Evolutionary conservation across 768 basidiomycete species (phyloP).

Genomic region (Dentipellis fragilis): DNA sequence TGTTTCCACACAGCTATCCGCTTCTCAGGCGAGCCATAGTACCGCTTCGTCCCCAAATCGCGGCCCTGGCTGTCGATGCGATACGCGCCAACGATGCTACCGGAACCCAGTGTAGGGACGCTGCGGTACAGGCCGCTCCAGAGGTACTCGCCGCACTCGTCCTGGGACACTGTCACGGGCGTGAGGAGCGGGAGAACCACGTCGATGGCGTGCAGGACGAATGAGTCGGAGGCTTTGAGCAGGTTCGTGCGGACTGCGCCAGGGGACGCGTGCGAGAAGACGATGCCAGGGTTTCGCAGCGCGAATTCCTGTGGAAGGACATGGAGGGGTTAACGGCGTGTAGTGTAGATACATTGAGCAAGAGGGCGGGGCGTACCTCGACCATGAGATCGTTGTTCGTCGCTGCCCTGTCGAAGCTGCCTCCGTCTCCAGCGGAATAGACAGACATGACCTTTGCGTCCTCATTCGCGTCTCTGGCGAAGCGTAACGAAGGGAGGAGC

Average conservation of each 20-base stretch:
- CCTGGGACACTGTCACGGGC: constrained; percentile 1
- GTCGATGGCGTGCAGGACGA: neutral
- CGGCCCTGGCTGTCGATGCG: constrained; percentile 6
- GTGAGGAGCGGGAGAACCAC: constrained; percentile 1
- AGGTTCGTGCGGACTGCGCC: constrained; percentile 27
- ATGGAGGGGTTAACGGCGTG: neutral
- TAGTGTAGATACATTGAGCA: neutral
- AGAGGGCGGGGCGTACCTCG: constrained; percentile 25
- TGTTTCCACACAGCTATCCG: constrained; percentile 10
- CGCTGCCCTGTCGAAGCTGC: constrained; percentile 22
- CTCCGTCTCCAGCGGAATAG: constrained; percentile 26
- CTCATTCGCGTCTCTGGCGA: constrained; percentile 35
- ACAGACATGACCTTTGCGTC: constrained; percentile 43
- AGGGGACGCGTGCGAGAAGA: constrained; percentile 34
- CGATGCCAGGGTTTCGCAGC: constrained; percentile 27
- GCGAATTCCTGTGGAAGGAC: constrained; percentile 24
- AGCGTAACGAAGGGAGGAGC: constrained; percentile 32
- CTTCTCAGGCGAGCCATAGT: constrained; percentile 1
- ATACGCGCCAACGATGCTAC: constrained; percentile 2
- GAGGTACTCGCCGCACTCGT: constrained; percentile 17
- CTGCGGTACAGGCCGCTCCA: constrained; percentile 9
- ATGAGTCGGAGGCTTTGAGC: constrained; percentile 5
- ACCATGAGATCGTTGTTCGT: constrained; percentile 49
- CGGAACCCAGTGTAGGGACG: neutral
- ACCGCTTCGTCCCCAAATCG: constrained; percentile 7